Conservation (phyloP, 208 protist genomes). For the Trypanosoma scelopori region DNA sequence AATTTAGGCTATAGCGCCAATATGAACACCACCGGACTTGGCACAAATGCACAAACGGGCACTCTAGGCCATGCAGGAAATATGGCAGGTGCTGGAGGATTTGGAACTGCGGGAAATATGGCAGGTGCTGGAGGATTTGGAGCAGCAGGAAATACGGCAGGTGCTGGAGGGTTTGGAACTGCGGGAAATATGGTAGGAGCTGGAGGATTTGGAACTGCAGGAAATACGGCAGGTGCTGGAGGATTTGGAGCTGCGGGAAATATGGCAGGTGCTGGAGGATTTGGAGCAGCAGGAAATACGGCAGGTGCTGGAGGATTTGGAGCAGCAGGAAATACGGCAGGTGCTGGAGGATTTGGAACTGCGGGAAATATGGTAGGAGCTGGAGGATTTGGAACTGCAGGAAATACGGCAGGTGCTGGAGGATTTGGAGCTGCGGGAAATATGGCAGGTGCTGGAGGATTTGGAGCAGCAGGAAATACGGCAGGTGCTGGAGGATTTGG, state of each 20-base stretch:
- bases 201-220: constrained; percentile 10
- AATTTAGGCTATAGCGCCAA: too few relatives aligned
- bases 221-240: constrained; percentile 4
- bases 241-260: constrained; percentile 31
- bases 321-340: constrained; percentile 9
- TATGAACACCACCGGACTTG: neutral
- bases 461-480: neutral
- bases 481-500: constrained; percentile 12
- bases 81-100: too few relatives aligned
- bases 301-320: constrained; percentile 24
- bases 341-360: constrained; percentile 18
- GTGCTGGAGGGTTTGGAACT: constrained; percentile 21
- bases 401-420: neutral
- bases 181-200: neutral
- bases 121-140: too few relatives aligned
- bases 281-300: constrained; percentile 18
- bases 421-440: neutral
- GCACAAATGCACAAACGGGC: constrained; percentile 3
- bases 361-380: constrained; percentile 7
- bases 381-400: constrained; percentile 25
- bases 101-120: too few relatives aligned
- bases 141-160: neutral
- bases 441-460: constrained; percentile 9
- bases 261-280: constrained; percentile 28
- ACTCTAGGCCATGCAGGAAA: neutral